Evolutionary conservation across 2,329 filamentous ascomycete species (phyloP), one percentile per base, ranked within the genome.

Genomic region (Metarhizium guizhouense): DNA sequence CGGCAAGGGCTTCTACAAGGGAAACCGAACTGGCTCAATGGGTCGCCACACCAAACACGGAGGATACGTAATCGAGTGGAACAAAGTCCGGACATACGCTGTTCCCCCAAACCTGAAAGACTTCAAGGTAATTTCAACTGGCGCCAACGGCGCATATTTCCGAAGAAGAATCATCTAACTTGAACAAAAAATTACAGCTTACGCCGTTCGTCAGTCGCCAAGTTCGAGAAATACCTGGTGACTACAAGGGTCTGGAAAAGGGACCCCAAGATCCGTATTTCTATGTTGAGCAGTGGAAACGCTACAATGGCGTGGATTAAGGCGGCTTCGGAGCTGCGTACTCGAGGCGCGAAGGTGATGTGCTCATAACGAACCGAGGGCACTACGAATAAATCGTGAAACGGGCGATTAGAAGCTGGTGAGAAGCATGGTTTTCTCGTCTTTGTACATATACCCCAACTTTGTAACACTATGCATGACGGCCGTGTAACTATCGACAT

Each of bases 1-100:
- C 69, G 88, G 87, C 70, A 90, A 90, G 68, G 93, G 92, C 63
- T 99, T 86, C 83, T 99, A 99, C 84, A 97, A 97, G 80, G 94
- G 94, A 69, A 96, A 88, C 65, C 81, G 92, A 50, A 87, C 90
- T 1, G 94, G 94, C 2, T 84, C 88, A 47, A 91, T 95, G 84
- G 94, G 94, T 70, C 74, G 78, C 14, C 90, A 95, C 74, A 92
- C 88, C 54, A 88, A 88, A 70, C 83, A 84, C 68, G 94, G 93
- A 71, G 86, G 86, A 52, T 99, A 94, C 72, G 71, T 84, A 50
- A 85, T 97, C 62, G 88, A 97, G 62, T 95, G 82, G 80, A 73
- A 78, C 55, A 96, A 95, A 74, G 90, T 97, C 67, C 86, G 93
- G 72, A 96, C 92, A 54, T 99, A 91, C 70, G 87, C 88, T 55